Conservation (phyloP, 2,329 filamentous ascomycete species). For the Zasmidium angulare region DNA sequence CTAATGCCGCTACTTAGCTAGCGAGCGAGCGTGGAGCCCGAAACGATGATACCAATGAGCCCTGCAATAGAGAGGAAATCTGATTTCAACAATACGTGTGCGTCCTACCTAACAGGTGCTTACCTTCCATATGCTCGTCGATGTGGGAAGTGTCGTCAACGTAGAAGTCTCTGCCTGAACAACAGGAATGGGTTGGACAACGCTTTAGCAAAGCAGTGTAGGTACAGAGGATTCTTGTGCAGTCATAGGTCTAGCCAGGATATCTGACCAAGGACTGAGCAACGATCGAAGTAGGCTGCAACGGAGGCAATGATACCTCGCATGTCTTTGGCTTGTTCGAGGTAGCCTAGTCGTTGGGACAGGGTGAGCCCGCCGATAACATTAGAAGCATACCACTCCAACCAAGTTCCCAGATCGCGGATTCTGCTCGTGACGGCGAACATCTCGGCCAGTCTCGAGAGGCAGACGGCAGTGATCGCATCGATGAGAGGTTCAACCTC, state of each 20-base stretch:
- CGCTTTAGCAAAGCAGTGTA: constrained; percentile 23
- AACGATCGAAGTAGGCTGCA: neutral
- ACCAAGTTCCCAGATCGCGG: constrained; percentile 68
- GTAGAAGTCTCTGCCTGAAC: constrained; percentile 26
- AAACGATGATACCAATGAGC: neutral
- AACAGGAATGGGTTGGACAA: constrained; percentile 23
- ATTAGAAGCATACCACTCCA: constrained; percentile 63
- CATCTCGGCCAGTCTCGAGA: constrained; percentile 25
- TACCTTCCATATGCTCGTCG: constrained; percentile 8
- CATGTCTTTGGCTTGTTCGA: constrained; percentile 23
- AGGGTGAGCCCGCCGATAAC: constrained; percentile 30
- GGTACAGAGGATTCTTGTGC: constrained; percentile 26
- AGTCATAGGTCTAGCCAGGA: constrained; percentile 23
- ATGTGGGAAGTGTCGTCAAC: constrained; percentile 5
- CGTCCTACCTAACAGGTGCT: too few relatives aligned
- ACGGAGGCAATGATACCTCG: constrained; percentile 14
- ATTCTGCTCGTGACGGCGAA: constrained; percentile 40
- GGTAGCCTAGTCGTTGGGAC: constrained; percentile 22
- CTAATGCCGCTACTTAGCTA: neutral
- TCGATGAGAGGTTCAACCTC: constrained; percentile 78
- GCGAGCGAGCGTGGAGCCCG: neutral
- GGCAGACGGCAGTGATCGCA: constrained; percentile 67
- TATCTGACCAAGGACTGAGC: constrained; percentile 24
- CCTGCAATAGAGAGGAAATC: neutral
- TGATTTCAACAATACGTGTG: neutral